These are phyloP conservation scores for Penicillium angulare DNA, from an alignment of 495 filamentous ascomycete genomes.

Conservation along the genomic window DNA sequence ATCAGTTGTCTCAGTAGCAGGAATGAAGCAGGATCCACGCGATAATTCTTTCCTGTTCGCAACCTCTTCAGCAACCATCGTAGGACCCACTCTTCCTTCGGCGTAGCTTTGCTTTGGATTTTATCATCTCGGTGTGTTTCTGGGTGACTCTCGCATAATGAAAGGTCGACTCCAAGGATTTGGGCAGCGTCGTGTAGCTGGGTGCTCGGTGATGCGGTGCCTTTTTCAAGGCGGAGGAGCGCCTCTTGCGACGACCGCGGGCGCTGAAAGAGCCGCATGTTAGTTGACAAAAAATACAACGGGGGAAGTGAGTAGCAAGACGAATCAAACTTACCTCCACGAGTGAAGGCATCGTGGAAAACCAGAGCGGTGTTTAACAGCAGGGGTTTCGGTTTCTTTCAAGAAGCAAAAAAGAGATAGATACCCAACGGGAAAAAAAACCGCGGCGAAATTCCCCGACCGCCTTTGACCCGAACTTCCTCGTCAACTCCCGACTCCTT, in stretches of 20 bases:
- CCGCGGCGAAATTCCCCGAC: conserved; percentile 42
- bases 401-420: conserved; percentile 27
- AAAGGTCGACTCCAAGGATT: conserved; percentile 47
- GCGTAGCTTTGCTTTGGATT: conserved; percentile 27
- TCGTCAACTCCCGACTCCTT: conserved; percentile 33
- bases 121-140: conserved; percentile 30
- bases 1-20: conserved; percentile 48
- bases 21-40: conserved; percentile 47
- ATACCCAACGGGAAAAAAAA: conserved; percentile 22
- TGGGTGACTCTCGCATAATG: conserved; percentile 35
- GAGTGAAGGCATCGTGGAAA: conserved; percentile 39
- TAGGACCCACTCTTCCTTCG: conserved; percentile 65
- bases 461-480: conserved; percentile 40
- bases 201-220: conserved; percentile 36
- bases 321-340: conserved; percentile 36
- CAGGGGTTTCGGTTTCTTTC: conserved; percentile 10
- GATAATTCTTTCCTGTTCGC: conserved; percentile 42
- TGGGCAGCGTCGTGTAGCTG: conserved; percentile 47
- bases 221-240: conserved; percentile 52
- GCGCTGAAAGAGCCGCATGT: conserved; percentile 27
- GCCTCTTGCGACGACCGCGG: conserved; percentile 48
- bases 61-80: conserved; percentile 67
- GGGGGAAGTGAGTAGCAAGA: too few species aligned
- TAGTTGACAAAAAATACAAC: conserved; percentile 6
- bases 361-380: conserved; percentile 11